Base-by-base conservation (phyloP, 805 yeast species). In the Wickerhamomyces sydowiorum region DNA sequence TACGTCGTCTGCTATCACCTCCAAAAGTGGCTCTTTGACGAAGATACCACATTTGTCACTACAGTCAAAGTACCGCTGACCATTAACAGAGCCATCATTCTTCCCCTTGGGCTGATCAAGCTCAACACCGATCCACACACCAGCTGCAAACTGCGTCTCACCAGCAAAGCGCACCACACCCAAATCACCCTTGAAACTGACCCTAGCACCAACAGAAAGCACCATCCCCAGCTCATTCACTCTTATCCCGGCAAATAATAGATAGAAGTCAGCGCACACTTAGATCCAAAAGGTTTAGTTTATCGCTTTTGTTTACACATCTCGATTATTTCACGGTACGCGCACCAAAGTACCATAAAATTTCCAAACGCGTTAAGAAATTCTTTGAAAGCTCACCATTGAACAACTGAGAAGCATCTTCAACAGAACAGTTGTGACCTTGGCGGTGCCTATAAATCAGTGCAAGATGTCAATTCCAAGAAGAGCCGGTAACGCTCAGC, bases 101-200 rank as follows among this genome's bases (percentile, higher is more conserved):
- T 82, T 86, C 2, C 97, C 97, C 9, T 69, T 67, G 0, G 93
- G 82, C 44, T 78, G 79, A 45, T 81, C 87, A 35, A 88, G 73
- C 51, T 82, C 87, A 7, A 90, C 71, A 0, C 97, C 97, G 13
- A 82, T 70, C 96, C 96, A 90, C 4, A 62, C 48, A 5, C 87
- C 88, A 0, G 70, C 61, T 3, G 85, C 78, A 63, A 82, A 82
- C 37, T 72, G 48, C 0, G 86, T 77, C 13, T 50, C 40, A 0
- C 88, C 88, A 2, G 72, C 44, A 52, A 59, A 82, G 39, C 72
- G 60, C 1, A 81, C 71, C 0, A 57, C 49, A 0, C 86, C 87
- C 1, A 44, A 34, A 8, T 65, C 60, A 4, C 70, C 70, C 41
- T 60, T 56, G 2, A 72, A 66, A 4, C 40, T 22, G 3, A 75